Evolutionary conservation across 2,329 filamentous ascomycete genomes (phyloP), one percentile per base, ranked within the genome.

Genomic region (Xylariaceae sp.): DNA sequence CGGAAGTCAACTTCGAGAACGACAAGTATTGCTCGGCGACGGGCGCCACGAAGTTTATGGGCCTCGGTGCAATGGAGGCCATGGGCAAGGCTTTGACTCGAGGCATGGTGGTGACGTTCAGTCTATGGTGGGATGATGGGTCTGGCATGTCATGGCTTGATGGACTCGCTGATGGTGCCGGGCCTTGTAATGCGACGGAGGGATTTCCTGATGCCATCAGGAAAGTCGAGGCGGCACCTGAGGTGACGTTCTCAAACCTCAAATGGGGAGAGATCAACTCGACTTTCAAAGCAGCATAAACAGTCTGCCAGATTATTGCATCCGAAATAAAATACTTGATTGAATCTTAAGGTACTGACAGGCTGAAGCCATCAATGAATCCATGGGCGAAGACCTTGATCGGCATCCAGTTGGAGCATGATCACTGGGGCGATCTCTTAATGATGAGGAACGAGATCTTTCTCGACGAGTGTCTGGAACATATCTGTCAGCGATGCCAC

Each of bases 161-260:
- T 46, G 64, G 71, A 43, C 67, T 62, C 47, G 69, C 72, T 49
- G 63, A 67, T 33, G 65, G 65, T 16, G 70, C 75, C 49, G 76
- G 76, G 30, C 65, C 68, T 7, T 80, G 77, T 53, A 54, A 64
- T 42, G 66, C 65, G 8, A 64, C 59, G 28, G 71, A 73, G 31
- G 76, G 74, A 19, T 62, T 60, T 17, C 74, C 75, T 2, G 43
- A 51, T 7, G 63, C 65, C 19, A 69, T 82, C 41, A 62, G 69
- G 46, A 29, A 57, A 16, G 57, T 67, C 26, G 57, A 68, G 46
- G 63, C 76, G 2, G 61, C 67, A 46, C 65, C 76, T 28, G 65
- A 68, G 46, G 76, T 79, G 15, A 68, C 65, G 11, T 80, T 72
- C 59, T 73, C 68, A 47, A 78, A 78, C 62, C 70, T 81, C 55